Conservation (phyloP, 1,284 basidiomycete species). For the Clitocybe nebularis region DNA sequence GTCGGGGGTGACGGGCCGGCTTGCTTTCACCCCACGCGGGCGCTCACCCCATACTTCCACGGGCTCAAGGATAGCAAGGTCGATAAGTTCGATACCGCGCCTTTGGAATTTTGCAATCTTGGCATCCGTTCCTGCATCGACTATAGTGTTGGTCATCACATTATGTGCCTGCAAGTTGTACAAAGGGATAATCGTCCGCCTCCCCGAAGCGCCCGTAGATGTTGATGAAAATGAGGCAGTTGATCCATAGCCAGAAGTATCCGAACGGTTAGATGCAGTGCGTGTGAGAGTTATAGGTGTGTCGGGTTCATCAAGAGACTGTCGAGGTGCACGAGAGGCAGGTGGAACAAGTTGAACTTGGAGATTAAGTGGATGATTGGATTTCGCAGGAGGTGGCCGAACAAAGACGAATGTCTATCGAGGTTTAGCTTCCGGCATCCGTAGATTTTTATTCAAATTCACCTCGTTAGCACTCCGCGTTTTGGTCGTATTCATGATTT, state of each 20-base stretch:
- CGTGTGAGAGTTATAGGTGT: conserved; percentile 29
- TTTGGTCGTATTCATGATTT: conserved; percentile 24
- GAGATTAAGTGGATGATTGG: conserved; percentile 86
- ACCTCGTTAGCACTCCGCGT: conserved; percentile 40
- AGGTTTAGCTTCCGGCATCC: conserved; percentile 11
- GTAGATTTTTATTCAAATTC: conserved; percentile 17
- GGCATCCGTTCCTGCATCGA: conserved; percentile 92
- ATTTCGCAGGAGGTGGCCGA: conserved; percentile 77
- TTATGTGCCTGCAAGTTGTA: conserved; percentile 94
- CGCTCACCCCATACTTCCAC: conserved; percentile 68
- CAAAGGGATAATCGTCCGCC: conserved; percentile 84
- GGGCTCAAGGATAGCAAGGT: conserved; percentile 75
- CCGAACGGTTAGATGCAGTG: conserved; percentile 38
- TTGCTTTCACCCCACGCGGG: conserved; percentile 7
- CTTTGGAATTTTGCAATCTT: conserved; percentile 90
- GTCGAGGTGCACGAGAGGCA: conserved; percentile 23
- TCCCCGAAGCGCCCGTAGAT: conserved; percentile 45
- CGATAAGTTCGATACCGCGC: conserved; percentile 79
- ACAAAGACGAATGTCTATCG: conserved; percentile 81
- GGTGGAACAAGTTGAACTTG: conserved; percentile 79
- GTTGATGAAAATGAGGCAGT: conserved; percentile 54
- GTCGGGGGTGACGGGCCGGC: conserved; percentile 19
- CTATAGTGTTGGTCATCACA: conserved; percentile 86
- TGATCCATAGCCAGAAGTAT: conserved; percentile 34
- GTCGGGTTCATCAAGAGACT: conserved; percentile 23